These are phyloP conservation scores for Syzygium malaccense DNA, from an alignment of 441 rosid species.

Conservation along the genomic window DNA sequence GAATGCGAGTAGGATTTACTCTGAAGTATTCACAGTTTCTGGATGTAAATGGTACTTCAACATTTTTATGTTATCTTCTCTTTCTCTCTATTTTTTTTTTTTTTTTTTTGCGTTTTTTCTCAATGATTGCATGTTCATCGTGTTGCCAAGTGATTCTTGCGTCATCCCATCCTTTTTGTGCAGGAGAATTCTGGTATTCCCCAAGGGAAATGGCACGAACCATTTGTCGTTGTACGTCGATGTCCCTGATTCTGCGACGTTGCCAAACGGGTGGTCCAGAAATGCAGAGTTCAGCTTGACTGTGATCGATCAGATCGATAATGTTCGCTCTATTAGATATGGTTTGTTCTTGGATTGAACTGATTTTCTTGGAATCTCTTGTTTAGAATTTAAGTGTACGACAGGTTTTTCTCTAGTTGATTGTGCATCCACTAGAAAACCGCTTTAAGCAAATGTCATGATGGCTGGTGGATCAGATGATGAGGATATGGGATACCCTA, in stretches of 20 bases:
- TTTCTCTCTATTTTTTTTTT: rapidly evolving
- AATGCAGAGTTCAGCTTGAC: not conserved
- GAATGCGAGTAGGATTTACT: not conserved
- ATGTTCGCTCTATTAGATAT: not conserved
- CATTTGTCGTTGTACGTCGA: not conserved
- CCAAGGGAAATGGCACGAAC: not conserved
- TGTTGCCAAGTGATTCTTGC: not conserved
- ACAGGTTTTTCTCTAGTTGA: not conserved
- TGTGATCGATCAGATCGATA: not conserved
- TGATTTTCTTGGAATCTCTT: not conserved
- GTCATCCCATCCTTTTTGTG: not conserved
- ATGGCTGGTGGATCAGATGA: too few species aligned
- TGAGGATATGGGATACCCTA: too few species aligned
- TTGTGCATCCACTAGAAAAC: not conserved
- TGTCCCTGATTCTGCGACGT: not conserved
- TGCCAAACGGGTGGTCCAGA: not conserved
- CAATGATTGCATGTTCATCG: not conserved
- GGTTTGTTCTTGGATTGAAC: not conserved
- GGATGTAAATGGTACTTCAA: not conserved
- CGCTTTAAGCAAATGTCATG: too few species aligned
- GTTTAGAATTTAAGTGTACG: not conserved
- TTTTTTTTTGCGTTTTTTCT: not conserved
- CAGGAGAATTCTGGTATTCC: not conserved
- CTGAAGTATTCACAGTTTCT: not conserved
- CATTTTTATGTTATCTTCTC: not conserved